phyloP scores from a whole-genome alignment of 2,329 filamentous ascomycete species.

The Raffaelea albimanens region DNA sequence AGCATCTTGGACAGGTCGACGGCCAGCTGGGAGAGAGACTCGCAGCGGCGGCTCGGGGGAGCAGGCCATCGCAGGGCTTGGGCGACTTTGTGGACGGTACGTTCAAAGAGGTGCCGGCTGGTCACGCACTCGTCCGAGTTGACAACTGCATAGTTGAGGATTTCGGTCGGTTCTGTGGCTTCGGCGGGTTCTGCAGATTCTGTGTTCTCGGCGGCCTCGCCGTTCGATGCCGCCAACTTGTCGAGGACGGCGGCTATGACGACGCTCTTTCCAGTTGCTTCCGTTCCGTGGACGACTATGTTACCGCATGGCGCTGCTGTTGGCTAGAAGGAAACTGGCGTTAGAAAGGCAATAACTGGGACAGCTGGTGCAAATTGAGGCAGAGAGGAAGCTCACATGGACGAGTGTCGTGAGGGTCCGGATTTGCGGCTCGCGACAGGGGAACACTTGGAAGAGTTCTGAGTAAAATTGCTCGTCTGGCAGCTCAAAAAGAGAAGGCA shows the following conservation, averaged over 20 bases:
- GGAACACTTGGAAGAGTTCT: slow-evolving; percentile 35
- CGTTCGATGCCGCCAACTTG: slow-evolving; percentile 18
- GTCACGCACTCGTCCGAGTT: slow-evolving; percentile 71
- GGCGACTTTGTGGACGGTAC: slow-evolving; percentile 51
- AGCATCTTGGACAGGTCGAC: slow-evolving; percentile 63
- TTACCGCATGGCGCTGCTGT: slow-evolving; percentile 61
- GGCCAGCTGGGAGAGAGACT: slow-evolving; percentile 67
- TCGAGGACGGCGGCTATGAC: slow-evolving; percentile 56
- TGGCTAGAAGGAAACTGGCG: slow-evolving; percentile 33
- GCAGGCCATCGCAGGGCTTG: slow-evolving; percentile 37
- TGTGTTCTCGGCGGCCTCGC: not conserved
- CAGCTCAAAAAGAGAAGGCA: not conserved
- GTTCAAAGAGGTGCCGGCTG: slow-evolving; percentile 66
- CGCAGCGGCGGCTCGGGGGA: slow-evolving; percentile 53
- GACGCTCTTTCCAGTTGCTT: slow-evolving; percentile 77
- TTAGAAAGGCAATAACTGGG: not conserved
- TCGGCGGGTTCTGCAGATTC: slow-evolving; percentile 19
- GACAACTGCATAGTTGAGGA: slow-evolving; percentile 49
- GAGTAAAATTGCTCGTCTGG: not conserved
- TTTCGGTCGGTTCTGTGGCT: slow-evolving; percentile 14
- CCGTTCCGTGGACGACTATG: slow-evolving; percentile 72
- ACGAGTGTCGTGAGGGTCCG: slow-evolving; percentile 47
- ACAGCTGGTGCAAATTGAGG: not conserved
- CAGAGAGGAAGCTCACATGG: slow-evolving; percentile 25
- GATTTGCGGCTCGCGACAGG: slow-evolving; percentile 50